phyloP scores from a whole-genome alignment of 768 basidiomycete species.

The Udeniomyces megalosporus region DNA sequence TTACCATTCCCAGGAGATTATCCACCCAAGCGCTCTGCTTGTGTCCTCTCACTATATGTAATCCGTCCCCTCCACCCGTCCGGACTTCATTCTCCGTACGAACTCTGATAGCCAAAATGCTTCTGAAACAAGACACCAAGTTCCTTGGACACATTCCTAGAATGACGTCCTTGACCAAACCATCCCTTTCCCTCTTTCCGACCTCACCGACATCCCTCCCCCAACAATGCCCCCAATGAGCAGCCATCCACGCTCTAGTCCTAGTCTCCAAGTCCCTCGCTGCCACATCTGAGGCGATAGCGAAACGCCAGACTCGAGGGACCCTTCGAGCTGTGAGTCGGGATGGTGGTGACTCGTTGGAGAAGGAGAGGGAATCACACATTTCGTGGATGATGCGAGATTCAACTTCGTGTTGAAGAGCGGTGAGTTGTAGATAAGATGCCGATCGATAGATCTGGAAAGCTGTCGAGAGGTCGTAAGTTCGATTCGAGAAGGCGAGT shows the following conservation, averaged over 20 bases:
- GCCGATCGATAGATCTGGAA: constrained; percentile 77
- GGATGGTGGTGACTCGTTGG: not conserved
- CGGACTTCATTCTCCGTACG: constrained; percentile 21
- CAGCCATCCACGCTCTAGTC: constrained; percentile 57
- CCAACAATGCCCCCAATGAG: constrained; percentile 80
- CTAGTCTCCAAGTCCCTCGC: constrained; percentile 55
- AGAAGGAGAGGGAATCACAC: constrained; percentile 38
- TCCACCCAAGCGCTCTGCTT: constrained; percentile 41
- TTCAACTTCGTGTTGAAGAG: constrained; percentile 63
- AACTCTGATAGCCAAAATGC: constrained; percentile 37
- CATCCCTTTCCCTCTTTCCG: constrained; percentile 47
- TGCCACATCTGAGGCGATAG: constrained; percentile 56
- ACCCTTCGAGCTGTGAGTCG: constrained; percentile 47
- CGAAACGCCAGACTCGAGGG: constrained; percentile 70
- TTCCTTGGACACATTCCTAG: constrained; percentile 52
- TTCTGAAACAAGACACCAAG: constrained; percentile 49
- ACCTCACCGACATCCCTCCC: constrained; percentile 58
- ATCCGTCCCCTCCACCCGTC: not conserved
- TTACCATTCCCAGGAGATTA: constrained; percentile 49
- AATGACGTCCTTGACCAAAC: constrained; percentile 53
- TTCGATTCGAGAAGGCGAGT: constrained; percentile 75
- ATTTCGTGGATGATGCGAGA: constrained; percentile 73
- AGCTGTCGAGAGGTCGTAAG: constrained; percentile 81
- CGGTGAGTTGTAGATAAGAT: constrained; percentile 54
- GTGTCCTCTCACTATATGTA: not conserved